A percentile compares a stretch with the other conserved stretches of the same genome.
These are phyloP conservation scores for Trichoderma orchidacearum DNA, from an alignment of 495 filamentous ascomycete genomes.

Conservation along the genomic window DNA sequence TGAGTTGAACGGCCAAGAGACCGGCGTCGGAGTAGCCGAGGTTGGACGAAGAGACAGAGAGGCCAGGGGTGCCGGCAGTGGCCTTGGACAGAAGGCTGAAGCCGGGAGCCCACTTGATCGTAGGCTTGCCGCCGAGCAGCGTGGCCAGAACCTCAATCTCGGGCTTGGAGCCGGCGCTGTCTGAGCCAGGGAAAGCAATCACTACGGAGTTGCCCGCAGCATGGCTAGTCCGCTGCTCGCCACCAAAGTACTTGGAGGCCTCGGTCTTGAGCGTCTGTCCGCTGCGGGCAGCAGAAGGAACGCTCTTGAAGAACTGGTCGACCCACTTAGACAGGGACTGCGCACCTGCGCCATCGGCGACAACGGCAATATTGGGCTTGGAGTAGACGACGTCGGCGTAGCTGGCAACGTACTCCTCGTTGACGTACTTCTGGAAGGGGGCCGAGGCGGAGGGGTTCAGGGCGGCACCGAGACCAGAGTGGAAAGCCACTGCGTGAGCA, in stretches of 20 bases:
- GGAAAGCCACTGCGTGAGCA: conserved; percentile 83
- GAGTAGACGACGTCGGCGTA: conserved; percentile 68
- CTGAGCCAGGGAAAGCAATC: conserved; percentile 83
- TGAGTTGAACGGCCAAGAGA: conserved; percentile 68
- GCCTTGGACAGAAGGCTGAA: conserved; percentile 81
- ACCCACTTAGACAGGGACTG: conserved; percentile 79
- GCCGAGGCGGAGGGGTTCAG: conserved; percentile 55
- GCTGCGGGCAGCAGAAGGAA: conserved; percentile 21
- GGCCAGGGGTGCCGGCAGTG: conserved; percentile 47
- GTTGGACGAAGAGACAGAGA: conserved; percentile 57
- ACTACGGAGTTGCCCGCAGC: conserved; percentile 61
- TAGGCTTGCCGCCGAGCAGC: conserved; percentile 78
- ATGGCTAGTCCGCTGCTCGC: conserved; percentile 81
- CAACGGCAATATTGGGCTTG: conserved; percentile 80
- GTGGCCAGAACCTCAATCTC: conserved; percentile 80
- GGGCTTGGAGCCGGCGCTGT: conserved; percentile 67
- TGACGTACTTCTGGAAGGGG: conserved; percentile 64
- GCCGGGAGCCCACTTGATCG: conserved; percentile 90
- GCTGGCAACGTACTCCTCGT: conserved; percentile 49
- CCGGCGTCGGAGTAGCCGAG: conserved; percentile 87
- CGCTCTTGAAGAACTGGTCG: conserved; percentile 66
- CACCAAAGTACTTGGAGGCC: conserved; percentile 78
- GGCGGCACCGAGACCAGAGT: conserved; percentile 73
- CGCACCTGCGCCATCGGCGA: conserved; percentile 74
- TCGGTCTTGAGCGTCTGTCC: conserved; percentile 23